Evolutionary conservation across 208 protist genomes (phyloP).

Genomic region (Leishmania gerbilli): DNA sequence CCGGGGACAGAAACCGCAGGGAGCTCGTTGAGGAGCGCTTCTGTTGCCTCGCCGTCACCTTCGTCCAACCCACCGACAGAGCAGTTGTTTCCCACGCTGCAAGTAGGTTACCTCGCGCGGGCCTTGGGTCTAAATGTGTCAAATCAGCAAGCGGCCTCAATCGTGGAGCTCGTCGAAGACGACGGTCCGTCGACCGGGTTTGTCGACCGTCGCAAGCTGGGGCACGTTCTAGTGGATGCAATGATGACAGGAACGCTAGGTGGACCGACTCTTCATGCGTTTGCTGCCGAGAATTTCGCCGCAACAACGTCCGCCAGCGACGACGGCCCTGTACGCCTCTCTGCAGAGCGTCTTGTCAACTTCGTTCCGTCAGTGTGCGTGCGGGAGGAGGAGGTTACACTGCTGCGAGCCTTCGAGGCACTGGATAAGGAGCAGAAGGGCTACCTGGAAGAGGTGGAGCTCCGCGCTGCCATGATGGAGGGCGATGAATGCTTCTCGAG

Average conservation of each 20-base stretch:
- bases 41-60: conserved; percentile 9
- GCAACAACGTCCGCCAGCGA: neutral
- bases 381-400: conserved; percentile 53
- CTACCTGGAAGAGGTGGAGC: conserved; percentile 65
- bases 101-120: conserved; percentile 80
- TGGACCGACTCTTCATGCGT: conserved; percentile 34
- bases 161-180: conserved; percentile 79
- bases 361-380: conserved; percentile 42
- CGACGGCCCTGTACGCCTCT: neutral
- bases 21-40: neutral
- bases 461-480: conserved; percentile 60
- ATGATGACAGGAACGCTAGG: conserved; percentile 74
- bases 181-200: conserved; percentile 59
- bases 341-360: conserved; percentile 12
- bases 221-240: conserved; percentile 68
- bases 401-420: conserved; percentile 72
- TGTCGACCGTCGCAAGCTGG: conserved; percentile 51
- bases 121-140: conserved; percentile 86
- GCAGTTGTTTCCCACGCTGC: conserved; percentile 56
- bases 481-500: conserved; percentile 64
- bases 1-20: neutral
- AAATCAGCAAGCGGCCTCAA: conserved; percentile 50
- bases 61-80: neutral
- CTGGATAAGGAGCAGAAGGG: conserved; percentile 69
- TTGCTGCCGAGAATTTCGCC: neutral